Base-by-base conservation (phyloP, 148 eudicot genomes). In the Nepenthes gracilis region DNA sequence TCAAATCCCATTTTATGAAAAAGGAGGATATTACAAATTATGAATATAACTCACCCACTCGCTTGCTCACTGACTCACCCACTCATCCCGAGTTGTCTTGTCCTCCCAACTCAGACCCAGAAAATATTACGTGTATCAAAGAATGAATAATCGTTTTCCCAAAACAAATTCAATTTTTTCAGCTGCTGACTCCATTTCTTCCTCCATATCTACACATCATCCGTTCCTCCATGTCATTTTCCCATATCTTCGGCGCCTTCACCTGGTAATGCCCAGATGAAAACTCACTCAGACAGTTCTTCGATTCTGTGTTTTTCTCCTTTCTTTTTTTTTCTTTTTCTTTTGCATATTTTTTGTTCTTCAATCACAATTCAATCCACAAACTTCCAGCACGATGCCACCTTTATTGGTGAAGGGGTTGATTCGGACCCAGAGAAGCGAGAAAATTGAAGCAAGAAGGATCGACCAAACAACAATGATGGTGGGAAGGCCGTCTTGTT, bases 391-490 rank as follows among this genome's bases (percentile, higher is more conserved):
- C 35, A 84, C 89, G 32, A 84, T 70, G 1, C 87, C 96, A 10
- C 80, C 90, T 68, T 67, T 86, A 10, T 77, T 36, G 11, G 87
- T 65, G 38, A 93, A 93, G 4, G 99, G 99, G 72, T 93, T 83
- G 67, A 93, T 68, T 47, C 99, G 68, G 36, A 93, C 99, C 99
- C 99, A 93, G 2, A 93, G 78, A 35, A 93, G 82, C 2, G 96
- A 82, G 47, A 88, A 81, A 58, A 93, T 93, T 4, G 99, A 93
- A 35, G 99, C 96, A 6, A 93, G 75, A 1, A 93, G 78, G 51
- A 89, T 93, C 0, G 95, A 82, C 99, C 99, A 93, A 5, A 93
- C 99, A 12, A 93, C 48, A 11, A 93, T 74, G 43, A 93, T 93
- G 40, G 99, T 93, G 2, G 99, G 99, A 32, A 89, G 62, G 2